Conservation (phyloP, 176 grass and related monocot species). For the Leersia perrieri region DNA sequence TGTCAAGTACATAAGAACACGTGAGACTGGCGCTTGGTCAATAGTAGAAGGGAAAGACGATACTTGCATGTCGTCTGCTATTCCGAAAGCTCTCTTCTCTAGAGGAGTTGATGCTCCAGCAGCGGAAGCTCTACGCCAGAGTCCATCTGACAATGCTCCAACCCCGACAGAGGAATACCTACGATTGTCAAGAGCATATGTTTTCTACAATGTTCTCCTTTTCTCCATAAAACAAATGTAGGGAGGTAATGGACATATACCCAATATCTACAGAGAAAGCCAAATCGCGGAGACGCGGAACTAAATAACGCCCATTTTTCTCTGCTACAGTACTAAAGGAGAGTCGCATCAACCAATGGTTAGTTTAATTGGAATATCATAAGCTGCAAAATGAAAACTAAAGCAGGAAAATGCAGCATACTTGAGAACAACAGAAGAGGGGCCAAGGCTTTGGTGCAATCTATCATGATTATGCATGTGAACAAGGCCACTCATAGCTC, state of each 20-base stretch:
- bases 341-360: constrained; percentile 16
- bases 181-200: constrained; percentile 4
- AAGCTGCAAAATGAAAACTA: constrained; percentile 8
- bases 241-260: constrained; percentile 35
- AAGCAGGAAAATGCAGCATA: constrained; percentile 33
- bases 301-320: constrained; percentile 60
- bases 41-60: neutral
- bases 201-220: neutral
- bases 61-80: constrained; percentile 90
- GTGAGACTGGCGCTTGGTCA: neutral
- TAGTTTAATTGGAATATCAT: constrained; percentile 16
- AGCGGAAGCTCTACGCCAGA: constrained; percentile 76
- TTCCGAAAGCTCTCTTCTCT: constrained; percentile 88
- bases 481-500: constrained; percentile 74
- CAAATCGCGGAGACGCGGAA: constrained; percentile 74
- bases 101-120: constrained; percentile 82
- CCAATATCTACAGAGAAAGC: constrained; percentile 94
- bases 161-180: constrained; percentile 62
- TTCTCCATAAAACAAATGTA: constrained; percentile 3
- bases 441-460: constrained; percentile 92
- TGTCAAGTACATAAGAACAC: constrained; percentile 3
- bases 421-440: constrained; percentile 89
- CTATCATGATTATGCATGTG: constrained; percentile 82
- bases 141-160: constrained; percentile 53
- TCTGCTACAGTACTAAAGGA: constrained; percentile 62